Conservation (phyloP, 2,329 filamentous ascomycete species). For the Colletotrichum somersetense region DNA sequence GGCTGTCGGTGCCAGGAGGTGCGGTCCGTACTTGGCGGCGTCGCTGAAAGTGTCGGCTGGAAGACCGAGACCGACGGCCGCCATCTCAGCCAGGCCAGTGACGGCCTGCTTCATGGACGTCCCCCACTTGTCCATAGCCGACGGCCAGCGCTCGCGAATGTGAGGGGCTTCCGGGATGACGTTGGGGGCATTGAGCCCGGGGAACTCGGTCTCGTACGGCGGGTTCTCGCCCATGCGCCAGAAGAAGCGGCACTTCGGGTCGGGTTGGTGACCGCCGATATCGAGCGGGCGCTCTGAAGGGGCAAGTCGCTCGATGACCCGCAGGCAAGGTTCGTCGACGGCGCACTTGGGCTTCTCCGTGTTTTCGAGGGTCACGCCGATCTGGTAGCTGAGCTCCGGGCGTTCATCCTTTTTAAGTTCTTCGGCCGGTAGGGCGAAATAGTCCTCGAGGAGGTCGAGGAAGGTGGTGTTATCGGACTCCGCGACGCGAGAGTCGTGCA, state of each 20-base stretch:
- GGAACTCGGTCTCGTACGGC: slow-evolving; percentile 68
- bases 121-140: slow-evolving; percentile 70
- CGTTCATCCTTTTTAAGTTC: slow-evolving; percentile 65
- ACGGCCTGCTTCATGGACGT: slow-evolving; percentile 71
- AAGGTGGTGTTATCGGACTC: slow-evolving; percentile 68
- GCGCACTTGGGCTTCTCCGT: slow-evolving; percentile 75
- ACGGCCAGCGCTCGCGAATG: slow-evolving; percentile 65
- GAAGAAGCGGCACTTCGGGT: slow-evolving; percentile 74
- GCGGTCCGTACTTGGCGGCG: slow-evolving; percentile 70
- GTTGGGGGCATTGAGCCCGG: slow-evolving; percentile 67
- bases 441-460: slow-evolving; percentile 73
- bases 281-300: slow-evolving; percentile 70
- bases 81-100: slow-evolving; percentile 69
- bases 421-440: slow-evolving; percentile 69
- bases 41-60: slow-evolving; percentile 65
- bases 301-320: slow-evolving; percentile 66
- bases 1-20: slow-evolving; percentile 71
- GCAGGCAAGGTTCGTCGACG: slow-evolving; percentile 70
- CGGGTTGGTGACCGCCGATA: slow-evolving; percentile 66
- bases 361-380: slow-evolving; percentile 73
- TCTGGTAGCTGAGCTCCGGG: slow-evolving; percentile 70
- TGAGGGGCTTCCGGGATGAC: slow-evolving; percentile 63
- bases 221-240: slow-evolving; percentile 69
- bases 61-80: slow-evolving; percentile 67
- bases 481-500: slow-evolving; percentile 70